Percentiles rank a stretch among this genome's conserved stretches.
These are phyloP conservation scores for Codiaeum variegatum DNA, from an alignment of 441 rosid genomes.

Conservation along the genomic window DNA sequence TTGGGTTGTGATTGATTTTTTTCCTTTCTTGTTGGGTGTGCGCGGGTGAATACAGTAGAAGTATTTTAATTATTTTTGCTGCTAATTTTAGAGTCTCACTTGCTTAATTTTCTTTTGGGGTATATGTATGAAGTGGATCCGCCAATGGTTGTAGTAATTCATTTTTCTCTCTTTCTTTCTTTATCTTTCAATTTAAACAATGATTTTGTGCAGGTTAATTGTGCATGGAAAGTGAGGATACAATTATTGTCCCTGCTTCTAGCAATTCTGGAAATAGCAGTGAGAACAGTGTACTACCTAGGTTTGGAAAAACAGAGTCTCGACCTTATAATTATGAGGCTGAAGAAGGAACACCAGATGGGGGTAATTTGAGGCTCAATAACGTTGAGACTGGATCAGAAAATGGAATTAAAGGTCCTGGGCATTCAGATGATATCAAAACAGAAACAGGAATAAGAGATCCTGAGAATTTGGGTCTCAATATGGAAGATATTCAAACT, in stretches of 20 bases:
- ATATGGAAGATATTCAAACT: not conserved
- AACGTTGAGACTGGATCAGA: not conserved
- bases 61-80: no score
- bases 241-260: conserved; percentile 34
- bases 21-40: no score
- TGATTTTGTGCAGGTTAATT: conserved; percentile 27
- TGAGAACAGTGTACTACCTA: conserved; percentile 32
- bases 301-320: conserved; percentile 34
- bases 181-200: not conserved
- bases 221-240: conserved; percentile 45
- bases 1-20: no score
- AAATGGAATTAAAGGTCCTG: not conserved
- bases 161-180: not conserved
- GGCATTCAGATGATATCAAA: not conserved
- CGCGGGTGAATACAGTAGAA: no score
- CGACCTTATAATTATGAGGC: conserved; percentile 25
- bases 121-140: no score
- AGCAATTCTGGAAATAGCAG: conserved; percentile 26
- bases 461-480: not conserved
- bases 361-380: conserved; percentile 16
- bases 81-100: no score
- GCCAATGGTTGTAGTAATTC: no score
- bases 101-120: no score
- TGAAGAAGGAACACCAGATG: conserved; percentile 21
- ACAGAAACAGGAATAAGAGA: not conserved